Conservation (phyloP, 306 rosid genomes). For the Cyclanthera cordifolia region DNA sequence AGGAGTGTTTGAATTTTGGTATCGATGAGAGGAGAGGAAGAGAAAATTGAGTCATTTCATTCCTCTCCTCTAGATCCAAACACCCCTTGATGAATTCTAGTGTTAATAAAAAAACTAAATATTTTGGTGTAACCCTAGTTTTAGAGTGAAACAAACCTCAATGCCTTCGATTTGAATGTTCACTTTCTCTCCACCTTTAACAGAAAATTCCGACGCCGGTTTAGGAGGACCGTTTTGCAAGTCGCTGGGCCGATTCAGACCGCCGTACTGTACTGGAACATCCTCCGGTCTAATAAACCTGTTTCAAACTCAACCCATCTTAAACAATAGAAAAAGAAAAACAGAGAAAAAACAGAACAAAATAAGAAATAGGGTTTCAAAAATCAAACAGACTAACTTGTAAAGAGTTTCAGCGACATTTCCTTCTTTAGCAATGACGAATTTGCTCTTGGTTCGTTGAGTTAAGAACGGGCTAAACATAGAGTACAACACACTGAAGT, state of each 20-base stretch:
- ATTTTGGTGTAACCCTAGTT: no score
- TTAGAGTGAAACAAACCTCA: slow-evolving; percentile 40
- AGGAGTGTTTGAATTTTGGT: no score
- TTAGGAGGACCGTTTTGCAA: slow-evolving; percentile 70
- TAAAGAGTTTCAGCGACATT: slow-evolving; percentile 81
- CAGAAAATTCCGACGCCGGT: slow-evolving; percentile 85
- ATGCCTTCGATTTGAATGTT: slow-evolving; percentile 95
- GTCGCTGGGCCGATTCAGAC: slow-evolving; percentile 56
- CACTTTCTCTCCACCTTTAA: slow-evolving; percentile 94
- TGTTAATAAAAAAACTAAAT: no score
- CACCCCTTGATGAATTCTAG: no score
- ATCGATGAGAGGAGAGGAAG: no score
- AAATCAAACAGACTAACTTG: slow-evolving; percentile 46
- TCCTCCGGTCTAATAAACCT: slow-evolving; percentile 88
- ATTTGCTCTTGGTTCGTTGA: slow-evolving; percentile 92
- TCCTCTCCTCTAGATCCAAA: no score
- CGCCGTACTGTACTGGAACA: slow-evolving; percentile 91
- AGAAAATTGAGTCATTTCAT: no score
- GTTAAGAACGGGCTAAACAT: slow-evolving; percentile 89
- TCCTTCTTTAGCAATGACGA: slow-evolving; percentile 90
- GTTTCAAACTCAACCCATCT: slow-evolving; percentile 20
- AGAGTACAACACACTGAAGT: slow-evolving; percentile 81
- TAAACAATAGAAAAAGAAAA: slow-evolving; percentile 1
- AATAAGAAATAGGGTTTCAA: not conserved
- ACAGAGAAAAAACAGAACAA: not conserved